Base-by-base conservation (phyloP, 1,284 basidiomycete species). In the Cutaneotrichosporon sp. region DNA sequence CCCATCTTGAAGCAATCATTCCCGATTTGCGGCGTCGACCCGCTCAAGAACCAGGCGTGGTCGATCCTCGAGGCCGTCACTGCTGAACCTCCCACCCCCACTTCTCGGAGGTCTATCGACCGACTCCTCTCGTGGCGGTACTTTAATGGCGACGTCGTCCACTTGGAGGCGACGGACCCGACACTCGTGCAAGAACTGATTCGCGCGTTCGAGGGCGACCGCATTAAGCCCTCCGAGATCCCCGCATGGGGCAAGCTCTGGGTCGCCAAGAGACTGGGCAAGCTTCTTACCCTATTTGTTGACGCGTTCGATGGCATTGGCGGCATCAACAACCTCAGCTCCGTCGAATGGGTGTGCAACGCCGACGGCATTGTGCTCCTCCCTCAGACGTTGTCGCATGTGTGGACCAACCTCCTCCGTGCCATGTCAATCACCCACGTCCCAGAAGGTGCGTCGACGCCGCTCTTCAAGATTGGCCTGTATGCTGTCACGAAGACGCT, bases 31-130 rank as follows among this genome's bases (percentile, higher is more conserved):
- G 78, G 72, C 9, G 65, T 78, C 5, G 78, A 80, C 62, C 53
- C 56, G 21, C 62, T 80, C 32, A 77, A 74, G 58, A 63, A 67
- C 5, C 69, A 73, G 42, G 73, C 71, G 1, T 80, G 78, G 77
- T 61, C 65, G 26, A 75, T 79, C 16, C 56, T 80, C 30, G 69
- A 67, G 4, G 78, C 78, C 6, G 67, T 81, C 53, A 76, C 75
- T 0, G 50, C 62, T 5, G 58, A 64, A 0, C 46, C 66, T 0
- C 30, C 34, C 8, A 46, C 57, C 4, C 42, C 55, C 0, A 22
- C 55, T 21, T 38, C 10, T 3, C 9, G 11, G 36, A 7, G 55
- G 14, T 21, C 46, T 0, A 64, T 78, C 4, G 73, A 77, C 34
- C 66, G 68, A 1, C 67, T 80, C 5, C 64, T 78, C 4, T 68